A percentile compares a stretch with the other conserved stretches of the same genome.
These are phyloP conservation scores for Pythium coloratum DNA, from an alignment of 352 stramenopile species.

Conservation along the genomic window DNA sequence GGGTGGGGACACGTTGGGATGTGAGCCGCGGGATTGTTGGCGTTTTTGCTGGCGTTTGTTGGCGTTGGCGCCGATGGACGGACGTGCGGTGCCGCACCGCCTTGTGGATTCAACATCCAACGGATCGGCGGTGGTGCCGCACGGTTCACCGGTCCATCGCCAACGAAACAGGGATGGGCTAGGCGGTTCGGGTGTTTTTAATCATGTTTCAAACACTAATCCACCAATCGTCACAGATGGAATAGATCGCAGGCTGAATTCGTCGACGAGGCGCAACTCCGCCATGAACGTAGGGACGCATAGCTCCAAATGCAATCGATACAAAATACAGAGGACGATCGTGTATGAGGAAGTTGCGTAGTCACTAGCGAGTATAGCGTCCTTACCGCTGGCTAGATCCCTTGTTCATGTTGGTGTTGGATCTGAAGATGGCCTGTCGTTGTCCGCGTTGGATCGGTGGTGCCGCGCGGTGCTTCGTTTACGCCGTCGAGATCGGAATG, in stretches of 20 bases:
- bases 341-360: too few species aligned
- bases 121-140: slow-evolving; percentile 25
- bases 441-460: not conserved
- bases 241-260: not conserved
- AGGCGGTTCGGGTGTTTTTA: slow-evolving; percentile 14
- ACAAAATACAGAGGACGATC: too few species aligned
- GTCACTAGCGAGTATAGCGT: too few species aligned
- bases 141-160: slow-evolving; percentile 23
- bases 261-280: not conserved
- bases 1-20: slow-evolving; percentile 26
- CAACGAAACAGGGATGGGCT: slow-evolving; percentile 10
- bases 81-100: not conserved
- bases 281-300: too few species aligned
- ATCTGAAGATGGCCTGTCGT: not conserved
- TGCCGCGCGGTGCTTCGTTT: slow-evolving; percentile 5
- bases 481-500: not conserved
- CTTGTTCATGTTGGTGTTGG: not conserved
- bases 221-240: not conserved
- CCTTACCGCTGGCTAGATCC: too few species aligned
- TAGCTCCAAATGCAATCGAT: too few species aligned
- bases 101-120: slow-evolving; percentile 17
- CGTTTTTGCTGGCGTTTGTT: slow-evolving; percentile 8
- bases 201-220: slow-evolving; percentile 8
- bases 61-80: not conserved
- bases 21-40: slow-evolving; percentile 5